Conservation (phyloP, 2,329 filamentous ascomycete genomes). For the Penicillium sp. region DNA sequence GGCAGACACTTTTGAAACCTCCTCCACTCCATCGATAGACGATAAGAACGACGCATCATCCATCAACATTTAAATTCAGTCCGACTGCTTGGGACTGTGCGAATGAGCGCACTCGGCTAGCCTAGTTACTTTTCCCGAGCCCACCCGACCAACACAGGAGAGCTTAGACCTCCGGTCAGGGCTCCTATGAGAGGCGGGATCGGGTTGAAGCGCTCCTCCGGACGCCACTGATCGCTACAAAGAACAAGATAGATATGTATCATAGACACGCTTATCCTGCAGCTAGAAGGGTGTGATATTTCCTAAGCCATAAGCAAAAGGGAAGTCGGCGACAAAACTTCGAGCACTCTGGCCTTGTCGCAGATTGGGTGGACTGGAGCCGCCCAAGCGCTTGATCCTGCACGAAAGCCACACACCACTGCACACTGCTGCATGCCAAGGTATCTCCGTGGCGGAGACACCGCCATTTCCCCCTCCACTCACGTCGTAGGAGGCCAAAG, state of each 20-base stretch:
- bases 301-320: neutral
- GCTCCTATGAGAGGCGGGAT: conserved; percentile 19
- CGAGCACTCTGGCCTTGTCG: conserved; percentile 1
- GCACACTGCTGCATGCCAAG: conserved; percentile 16
- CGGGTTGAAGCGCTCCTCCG: conserved; percentile 7
- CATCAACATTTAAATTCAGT: conserved; percentile 17
- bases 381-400: conserved; percentile 15
- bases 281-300: neutral
- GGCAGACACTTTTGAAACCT: neutral
- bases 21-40: conserved; percentile 9
- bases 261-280: neutral
- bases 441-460: conserved; percentile 19
- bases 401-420: conserved; percentile 13
- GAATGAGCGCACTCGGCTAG: conserved; percentile 7
- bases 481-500: neutral
- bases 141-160: conserved; percentile 9
- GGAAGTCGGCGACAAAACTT: neutral
- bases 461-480: conserved; percentile 20
- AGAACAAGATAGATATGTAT: neutral
- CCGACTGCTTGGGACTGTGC: conserved; percentile 9
- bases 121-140: conserved; percentile 9
- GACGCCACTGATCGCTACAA: conserved; percentile 5
- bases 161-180: conserved; percentile 18
- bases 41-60: conserved; percentile 1
- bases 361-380: conserved; percentile 12